Evolutionary conservation across 768 basidiomycete genomes (phyloP), one percentile per base, ranked within the genome.

Genomic region (Russula emetica): DNA sequence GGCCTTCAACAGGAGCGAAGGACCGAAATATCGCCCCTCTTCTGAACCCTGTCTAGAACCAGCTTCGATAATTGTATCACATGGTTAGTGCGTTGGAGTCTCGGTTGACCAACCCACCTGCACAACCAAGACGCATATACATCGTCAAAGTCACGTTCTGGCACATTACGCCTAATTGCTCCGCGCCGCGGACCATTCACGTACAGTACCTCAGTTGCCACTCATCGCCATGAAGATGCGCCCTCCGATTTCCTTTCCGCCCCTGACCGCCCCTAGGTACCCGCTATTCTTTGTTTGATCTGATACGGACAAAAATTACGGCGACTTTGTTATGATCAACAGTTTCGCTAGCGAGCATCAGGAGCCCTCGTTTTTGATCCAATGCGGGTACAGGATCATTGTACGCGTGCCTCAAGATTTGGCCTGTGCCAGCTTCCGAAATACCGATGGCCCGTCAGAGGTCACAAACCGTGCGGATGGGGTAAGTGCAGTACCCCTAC

Each of bases 241-340:
- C 36, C 16, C 16, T 18, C n/a, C n/a, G 22, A 47, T 71, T 56
- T 72, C 69, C 20, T 28, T 36, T 32, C 69, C 64, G 64, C 30
- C 62, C 69, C 18, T 68, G 63, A 26, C 71, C 71, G 61, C 70
- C 62, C 44, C 76, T 67, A 4, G 38, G 32, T 24, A 26, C n/a
- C 22, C 26, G 16, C 24, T 18, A 8, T 45, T 22, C 56, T 7
- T 20, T 18, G 34, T 50, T 38, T 28, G 28, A 51, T 32, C 22
- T 22, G 40, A 26, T 16, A 8, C 7, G n/a, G 70, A 63, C 70
- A 32, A 71, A 71, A 44, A 42, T 34, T n/a, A 58, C 34, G 72
- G 67, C 10, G 72, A 74, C 14, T 73, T 70, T n/a, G 75, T 74
- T 14, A 74, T 71, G 30, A 74, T 66, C 32, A 76, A 71, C 5